These are phyloP conservation scores for Mycena galopus DNA, from an alignment of 768 basidiomycete genomes.

Conservation along the genomic window DNA sequence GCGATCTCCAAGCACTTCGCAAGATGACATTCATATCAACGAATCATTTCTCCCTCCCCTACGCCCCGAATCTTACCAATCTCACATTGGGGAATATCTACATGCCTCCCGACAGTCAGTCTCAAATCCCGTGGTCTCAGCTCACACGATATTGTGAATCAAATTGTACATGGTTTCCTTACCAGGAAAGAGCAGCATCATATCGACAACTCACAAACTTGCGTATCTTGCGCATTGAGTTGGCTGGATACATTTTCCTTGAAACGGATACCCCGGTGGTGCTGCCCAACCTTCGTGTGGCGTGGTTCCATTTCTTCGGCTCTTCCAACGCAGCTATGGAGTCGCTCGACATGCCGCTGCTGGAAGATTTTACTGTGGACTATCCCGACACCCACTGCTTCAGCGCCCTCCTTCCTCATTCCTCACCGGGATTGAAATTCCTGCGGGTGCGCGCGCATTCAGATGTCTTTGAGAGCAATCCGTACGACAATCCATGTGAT, in stretches of 20 bases:
- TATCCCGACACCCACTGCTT: not conserved
- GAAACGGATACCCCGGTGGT: not conserved
- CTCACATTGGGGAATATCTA: not conserved
- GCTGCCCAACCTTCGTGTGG: not conserved
- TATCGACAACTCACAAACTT: conserved; percentile 18
- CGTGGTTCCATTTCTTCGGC: not conserved
- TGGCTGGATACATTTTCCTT: not conserved
- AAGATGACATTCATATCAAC: not conserved
- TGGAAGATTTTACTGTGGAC: not conserved
- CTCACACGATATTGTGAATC: conserved; percentile 21
- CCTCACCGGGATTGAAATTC: conserved; percentile 3
- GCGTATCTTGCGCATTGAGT: not conserved
- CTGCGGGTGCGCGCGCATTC: not conserved
- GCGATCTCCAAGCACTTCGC: not conserved
- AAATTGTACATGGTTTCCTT: not conserved
- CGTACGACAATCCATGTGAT: not conserved
- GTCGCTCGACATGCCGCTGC: conserved; percentile 18
- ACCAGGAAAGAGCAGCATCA: not conserved
- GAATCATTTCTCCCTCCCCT: not conserved
- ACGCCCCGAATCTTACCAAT: conserved; percentile 3
- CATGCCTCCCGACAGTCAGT: not conserved
- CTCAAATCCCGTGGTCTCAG: conserved; percentile 18
- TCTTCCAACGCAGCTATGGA: not conserved
- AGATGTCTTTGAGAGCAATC: too few relatives aligned
- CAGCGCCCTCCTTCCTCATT: not conserved